Evolutionary conservation across 148 eudicot species (phyloP), one percentile per base, ranked within the genome.

Genomic region (Talinum fruticosum): DNA sequence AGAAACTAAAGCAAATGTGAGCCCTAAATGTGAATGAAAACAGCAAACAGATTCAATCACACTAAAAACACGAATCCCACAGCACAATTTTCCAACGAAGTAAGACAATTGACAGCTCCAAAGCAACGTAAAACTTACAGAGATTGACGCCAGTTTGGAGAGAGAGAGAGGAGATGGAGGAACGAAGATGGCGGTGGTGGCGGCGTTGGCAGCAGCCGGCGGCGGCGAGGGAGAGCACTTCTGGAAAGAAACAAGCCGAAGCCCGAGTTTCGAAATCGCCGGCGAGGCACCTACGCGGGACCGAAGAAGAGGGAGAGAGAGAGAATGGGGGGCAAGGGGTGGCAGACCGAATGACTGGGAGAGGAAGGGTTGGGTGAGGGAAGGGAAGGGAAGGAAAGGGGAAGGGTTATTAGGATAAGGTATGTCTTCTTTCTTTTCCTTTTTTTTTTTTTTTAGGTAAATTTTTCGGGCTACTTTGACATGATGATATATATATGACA

Each of bases 291-390:
- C 54, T 16, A 3, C 54, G 13, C 18, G 19, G 61, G 19, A 4
- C 24, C 5, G 5, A n/a, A 2, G 15, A 61, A 47, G 61, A 54
- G 38, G 34, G 15, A 51, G 66, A 53, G 41, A 51, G 65, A 16
- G 36, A 44, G 33, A 23, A 15, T 51, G 36, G 62, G 29, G 74
- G 38, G 15, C 24, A 2, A 47, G 21, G 10, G 35, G 16, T 1
- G 53, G 30, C 35, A 26, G 26, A 14, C 10, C 30, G 26, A 23
- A 75, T 70, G 70, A 29, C 23, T 30, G 5, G 54, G 74, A 23
- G 33, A 69, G 28, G 75, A 67, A 47, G 21, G 71, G 51, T 59
- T 26, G 72, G 45, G 70, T 30, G 72, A 14, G 14, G 33, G 35
- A 12, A 12, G 38, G 41, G 10, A 21, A 59, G 75, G 44, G 72